A percentile compares a stretch with the other conserved stretches of the same genome.
phyloP scores from a whole-genome alignment of 768 basidiomycete species.

The Cystofilobasidium macerans region DNA sequence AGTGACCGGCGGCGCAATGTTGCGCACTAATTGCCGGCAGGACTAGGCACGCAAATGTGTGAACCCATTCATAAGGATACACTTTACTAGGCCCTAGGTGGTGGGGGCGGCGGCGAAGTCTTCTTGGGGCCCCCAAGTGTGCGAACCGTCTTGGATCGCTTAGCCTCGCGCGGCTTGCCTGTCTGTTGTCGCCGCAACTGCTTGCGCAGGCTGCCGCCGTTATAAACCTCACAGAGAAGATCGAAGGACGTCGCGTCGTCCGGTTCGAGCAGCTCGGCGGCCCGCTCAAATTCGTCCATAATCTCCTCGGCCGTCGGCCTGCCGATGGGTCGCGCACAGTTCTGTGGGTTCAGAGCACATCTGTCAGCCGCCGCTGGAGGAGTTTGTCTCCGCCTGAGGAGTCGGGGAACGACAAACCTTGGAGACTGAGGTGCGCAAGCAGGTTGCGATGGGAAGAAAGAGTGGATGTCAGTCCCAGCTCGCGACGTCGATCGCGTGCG shows the following conservation, averaged over 20 bases:
- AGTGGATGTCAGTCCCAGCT: neutral
- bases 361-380: neutral
- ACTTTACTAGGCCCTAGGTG: no score
- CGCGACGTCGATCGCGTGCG: no score
- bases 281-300: slow-evolving; percentile 1
- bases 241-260: neutral
- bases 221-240: neutral
- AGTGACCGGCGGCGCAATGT: no score
- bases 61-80: no score
- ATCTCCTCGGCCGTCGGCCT: neutral
- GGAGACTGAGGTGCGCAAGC: neutral
- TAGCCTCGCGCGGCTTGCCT: no score
- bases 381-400: neutral
- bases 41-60: no score
- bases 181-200: neutral
- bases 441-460: neutral
- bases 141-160: no score
- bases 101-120: no score
- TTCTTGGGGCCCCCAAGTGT: no score
- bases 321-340: slow-evolving; percentile 5
- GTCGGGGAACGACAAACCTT: neutral
- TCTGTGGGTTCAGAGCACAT: neutral
- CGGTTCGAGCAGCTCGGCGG: neutral
- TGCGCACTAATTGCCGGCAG: no score
- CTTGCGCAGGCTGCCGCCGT: neutral